Percentiles rank a stretch among this genome's conserved stretches.
These are phyloP conservation scores for Bonia amplexicaulis DNA, from an alignment of 176 grass and related monocot species.

Conservation along the genomic window DNA sequence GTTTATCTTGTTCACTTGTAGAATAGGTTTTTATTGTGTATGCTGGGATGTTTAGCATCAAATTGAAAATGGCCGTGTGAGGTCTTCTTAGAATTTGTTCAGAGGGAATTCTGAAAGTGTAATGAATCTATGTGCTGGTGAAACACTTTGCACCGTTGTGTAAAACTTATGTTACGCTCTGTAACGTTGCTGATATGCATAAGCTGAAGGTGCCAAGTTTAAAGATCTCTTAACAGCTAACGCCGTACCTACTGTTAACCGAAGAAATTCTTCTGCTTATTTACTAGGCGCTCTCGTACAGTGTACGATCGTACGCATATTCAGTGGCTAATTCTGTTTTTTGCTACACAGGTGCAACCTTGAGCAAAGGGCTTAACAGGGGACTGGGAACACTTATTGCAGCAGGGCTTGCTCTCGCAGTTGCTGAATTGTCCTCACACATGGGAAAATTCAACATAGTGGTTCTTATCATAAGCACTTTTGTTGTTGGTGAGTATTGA, in stretches of 20 bases:
- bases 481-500: constrained; percentile 56
- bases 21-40: neutral
- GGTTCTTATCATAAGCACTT: constrained; percentile 60
- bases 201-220: no score
- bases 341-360: constrained; percentile 70
- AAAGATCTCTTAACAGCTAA: no score
- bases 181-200: no score
- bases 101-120: neutral
- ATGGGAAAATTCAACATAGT: constrained; percentile 40
- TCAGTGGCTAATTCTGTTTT: neutral
- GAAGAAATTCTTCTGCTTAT: no score
- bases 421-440: constrained; percentile 46
- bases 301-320: neutral
- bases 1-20: neutral
- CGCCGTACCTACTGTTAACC: no score
- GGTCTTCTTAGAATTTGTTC: neutral
- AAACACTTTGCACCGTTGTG: neutral
- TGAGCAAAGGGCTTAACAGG: constrained; percentile 90
- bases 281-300: no score
- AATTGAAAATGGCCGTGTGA: neutral
- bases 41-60: neutral
- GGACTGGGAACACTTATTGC: constrained; percentile 70
- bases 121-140: neutral
- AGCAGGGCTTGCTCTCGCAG: constrained; percentile 71
- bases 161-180: no score